Base-by-base conservation (phyloP, 1,139 yeast genomes). In the Spathaspora jeffriesii region DNA sequence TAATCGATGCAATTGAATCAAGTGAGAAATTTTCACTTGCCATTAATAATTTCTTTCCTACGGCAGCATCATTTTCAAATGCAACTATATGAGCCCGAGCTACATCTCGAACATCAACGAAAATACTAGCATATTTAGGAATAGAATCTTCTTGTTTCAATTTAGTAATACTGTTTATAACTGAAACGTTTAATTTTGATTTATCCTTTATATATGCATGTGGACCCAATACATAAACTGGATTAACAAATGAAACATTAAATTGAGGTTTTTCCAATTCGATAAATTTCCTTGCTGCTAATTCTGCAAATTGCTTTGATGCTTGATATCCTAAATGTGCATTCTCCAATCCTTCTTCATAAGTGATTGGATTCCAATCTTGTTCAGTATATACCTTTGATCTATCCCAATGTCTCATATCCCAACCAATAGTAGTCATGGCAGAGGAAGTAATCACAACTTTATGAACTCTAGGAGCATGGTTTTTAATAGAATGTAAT, bases 281-380 rank as follows among this genome's bases (percentile, higher is more conserved):
- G 28, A 75, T 62, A 51, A 76, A 81, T 2, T 78, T 71, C 82
- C 86, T 78, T 2, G 81, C 84, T 2, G 78, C 74, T 50, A 62
- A 60, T 57, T 64, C 67, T 11, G 67, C 67, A 48, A 56, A 54
- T 44, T 60, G 58, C 51, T 71, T 71, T 13, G 73, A 67, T 0
- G 60, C 71, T 38, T 55, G 23, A 46, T 71, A 70, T 7, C 78
- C 84, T 22, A 48, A 47, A 10, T 51, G 45, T 5, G 66, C 62
- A 46, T 63, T 56, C 20, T 51, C 47, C 41, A 57, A 58, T 40
- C 68, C 69, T 49, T 58, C 60, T 43, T 68, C 71, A 60, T 68
- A 62, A n/a, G 67, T 59, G 37, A 69, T 65, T 40, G 63, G 63
- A 52, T 71, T 71, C 79, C 81, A 77, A 7, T 63, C 50, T 13